Evolutionary conservation across 768 basidiomycete genomes (phyloP), one percentile per base, ranked within the genome.

Genomic region (Flagelloscypha sp.): DNA sequence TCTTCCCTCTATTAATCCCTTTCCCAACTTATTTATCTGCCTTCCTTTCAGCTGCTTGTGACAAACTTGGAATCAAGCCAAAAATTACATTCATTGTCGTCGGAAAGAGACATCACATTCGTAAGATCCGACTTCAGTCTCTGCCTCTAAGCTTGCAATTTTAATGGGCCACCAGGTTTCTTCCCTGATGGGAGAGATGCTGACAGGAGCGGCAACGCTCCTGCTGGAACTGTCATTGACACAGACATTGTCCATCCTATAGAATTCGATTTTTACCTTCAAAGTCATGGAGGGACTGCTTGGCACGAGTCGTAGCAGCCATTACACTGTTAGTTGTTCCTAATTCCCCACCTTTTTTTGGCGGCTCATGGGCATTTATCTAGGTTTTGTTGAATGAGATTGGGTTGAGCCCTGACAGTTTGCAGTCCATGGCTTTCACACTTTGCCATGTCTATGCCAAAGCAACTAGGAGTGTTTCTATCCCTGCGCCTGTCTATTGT

Each of bases 401-500:
- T 54, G 6, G 19, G 24, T 35, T 7, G 39, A 82, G 77, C 18
- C 65, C 79, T 11, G 79, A 84, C 48, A 69, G 73, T 11, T 55
- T 89, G 27, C 87, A 89, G 45, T 66, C 70, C 0, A 52, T 88
- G 0, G 72, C 80, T 0, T 89, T 79, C 35, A 72, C 79, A 0
- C 62, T 90, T 0, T 85, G 84, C 48, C 84, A 90, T 30, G 76
- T 85, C 0, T 89, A 85, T 33, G 84, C 86, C 0, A 70, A 84
- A 0, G 69, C 86, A 0, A 89, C 87, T 0, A 78, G 87, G 6
- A 84, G 84, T 0, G 86, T 90, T 0, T 88, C 85, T 0, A 88
- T 89, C 27, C 86, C 86, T 0, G 85, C 86, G 0, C 86, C 86
- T 0, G 84, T 88, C 0, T 89, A 89, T 43, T 89, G 85, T 87